Conservation (phyloP, 805 yeast species). For the Metschnikowia continentalis region DNA sequence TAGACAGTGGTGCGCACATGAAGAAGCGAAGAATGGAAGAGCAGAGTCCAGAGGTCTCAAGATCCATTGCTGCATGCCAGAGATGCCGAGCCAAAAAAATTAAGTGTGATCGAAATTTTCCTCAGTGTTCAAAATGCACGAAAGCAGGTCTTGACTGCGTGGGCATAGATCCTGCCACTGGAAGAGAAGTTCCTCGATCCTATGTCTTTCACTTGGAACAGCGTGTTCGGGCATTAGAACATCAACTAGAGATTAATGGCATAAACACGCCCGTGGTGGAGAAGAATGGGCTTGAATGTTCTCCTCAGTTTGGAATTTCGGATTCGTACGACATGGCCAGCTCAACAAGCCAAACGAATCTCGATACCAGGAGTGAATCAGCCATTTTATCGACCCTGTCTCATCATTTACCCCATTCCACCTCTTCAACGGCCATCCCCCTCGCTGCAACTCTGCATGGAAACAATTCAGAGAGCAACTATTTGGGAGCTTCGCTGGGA, state of each 20-base stretch:
- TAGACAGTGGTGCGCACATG: not conserved
- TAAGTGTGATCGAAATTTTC: conserved; percentile 65
- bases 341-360: not conserved
- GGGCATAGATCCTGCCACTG: conserved; percentile 84
- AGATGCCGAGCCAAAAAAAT: conserved; percentile 70
- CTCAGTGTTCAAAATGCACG: conserved; percentile 58
- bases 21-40: conserved; percentile 1
- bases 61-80: conserved; percentile 80
- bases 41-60: conserved; percentile 32
- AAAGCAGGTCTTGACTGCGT: conserved; percentile 72
- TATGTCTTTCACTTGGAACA: conserved; percentile 71
- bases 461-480: conserved; percentile 3
- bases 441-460: conserved; percentile 1
- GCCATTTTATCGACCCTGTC: not conserved
- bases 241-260: conserved; percentile 42
- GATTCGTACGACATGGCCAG: not conserved
- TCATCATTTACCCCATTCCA: not conserved
- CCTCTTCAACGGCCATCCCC: not conserved
- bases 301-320: not conserved
- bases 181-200: conserved; percentile 79
- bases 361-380: not conserved
- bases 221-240: conserved; percentile 54
- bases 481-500: conserved; percentile 19
- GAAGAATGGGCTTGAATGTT: not conserved
- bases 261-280: conserved; percentile 12